Percentiles rank a stretch among this genome's conserved stretches.
Conservation (phyloP, 768 basidiomycete species). For the Calocybe cyanea region DNA sequence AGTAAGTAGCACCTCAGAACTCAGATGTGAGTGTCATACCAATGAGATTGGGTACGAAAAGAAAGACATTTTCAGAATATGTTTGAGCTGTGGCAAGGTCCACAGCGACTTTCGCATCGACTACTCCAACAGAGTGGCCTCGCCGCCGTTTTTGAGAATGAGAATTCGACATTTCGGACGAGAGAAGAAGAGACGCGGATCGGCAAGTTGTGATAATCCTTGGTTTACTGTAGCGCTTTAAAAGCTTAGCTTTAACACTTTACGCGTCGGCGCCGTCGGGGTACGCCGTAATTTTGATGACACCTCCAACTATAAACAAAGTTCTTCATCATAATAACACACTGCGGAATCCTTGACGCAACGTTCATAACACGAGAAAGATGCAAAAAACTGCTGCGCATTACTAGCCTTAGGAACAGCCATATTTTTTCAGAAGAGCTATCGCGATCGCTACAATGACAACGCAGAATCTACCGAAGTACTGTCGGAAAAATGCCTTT, state of each 20-base stretch:
- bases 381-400: no score
- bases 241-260: constrained; percentile 17
- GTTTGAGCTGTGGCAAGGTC: constrained; percentile 84
- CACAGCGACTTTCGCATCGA: constrained; percentile 82
- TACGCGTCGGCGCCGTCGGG: constrained; percentile 16
- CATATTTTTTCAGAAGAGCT: no score
- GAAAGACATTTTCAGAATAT: constrained; percentile 93
- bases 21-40: constrained; percentile 44
- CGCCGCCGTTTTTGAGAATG: constrained; percentile 39
- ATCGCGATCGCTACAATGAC: no score
- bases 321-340: constrained; percentile 68
- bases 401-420: no score
- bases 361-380: no score
- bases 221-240: no score
- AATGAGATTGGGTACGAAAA: constrained; percentile 96
- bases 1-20: constrained; percentile 6
- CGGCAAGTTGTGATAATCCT: no score
- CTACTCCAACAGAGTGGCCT: constrained; percentile 56
- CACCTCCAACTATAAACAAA: constrained; percentile 74
- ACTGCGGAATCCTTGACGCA: no score
- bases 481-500: no score
- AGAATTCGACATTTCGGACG: constrained; percentile 28
- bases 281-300: constrained; percentile 18
- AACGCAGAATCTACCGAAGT: no score
- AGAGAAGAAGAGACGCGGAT: constrained; percentile 4